Base-by-base conservation (phyloP, 345 rosid genomes). In the Arabidopsis suecica region DNA sequence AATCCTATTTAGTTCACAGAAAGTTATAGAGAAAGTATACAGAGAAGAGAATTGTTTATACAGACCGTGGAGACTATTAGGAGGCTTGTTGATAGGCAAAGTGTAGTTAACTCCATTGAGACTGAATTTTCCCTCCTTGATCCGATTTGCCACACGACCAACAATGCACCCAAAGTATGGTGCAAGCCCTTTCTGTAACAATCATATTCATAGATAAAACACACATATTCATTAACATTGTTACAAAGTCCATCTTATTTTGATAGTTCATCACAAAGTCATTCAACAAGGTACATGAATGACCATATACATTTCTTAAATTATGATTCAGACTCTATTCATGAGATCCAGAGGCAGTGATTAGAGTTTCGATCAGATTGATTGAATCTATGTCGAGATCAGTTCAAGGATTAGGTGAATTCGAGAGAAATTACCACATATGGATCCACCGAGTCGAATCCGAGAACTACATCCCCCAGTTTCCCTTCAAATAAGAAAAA, bases 141-240 rank as follows among this genome's bases (percentile, higher is more conserved):
- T 91, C 78, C 96, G 73, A 81, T 94, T 94, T 2, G 97, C 99
- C 7, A 91, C 97, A 62, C 99, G 87, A 32, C 99, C 97, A 75
- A 91, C 97, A 53, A 94, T 91, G 86, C 90, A 86, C n/a, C 97
- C 97, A 40, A 91, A 95, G 80, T 79, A 95, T 3, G 97, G 96
- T 37, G 97, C 86, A 57, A 73, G 79, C 37, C 96, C 92, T 86
- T 88, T 79, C 99, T 95, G 88, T 45, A 25, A 61, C 60, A 45
- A 62, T 36, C 69, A 69, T 5, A 63, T 55, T 61, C 57, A 44
- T 25, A 41, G n/a, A 50, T 10, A 12, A 62, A 6, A 8, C 1
- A 66, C 11, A 58, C 23, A 32, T 12, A 51, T 32, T 32, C 49
- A 59, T 4, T 36, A 37, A 44, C 9, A 66, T 22, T 58, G 33